Conservation (phyloP, 192 early-diverging fungal species). For the Mortierella antarctica region DNA sequence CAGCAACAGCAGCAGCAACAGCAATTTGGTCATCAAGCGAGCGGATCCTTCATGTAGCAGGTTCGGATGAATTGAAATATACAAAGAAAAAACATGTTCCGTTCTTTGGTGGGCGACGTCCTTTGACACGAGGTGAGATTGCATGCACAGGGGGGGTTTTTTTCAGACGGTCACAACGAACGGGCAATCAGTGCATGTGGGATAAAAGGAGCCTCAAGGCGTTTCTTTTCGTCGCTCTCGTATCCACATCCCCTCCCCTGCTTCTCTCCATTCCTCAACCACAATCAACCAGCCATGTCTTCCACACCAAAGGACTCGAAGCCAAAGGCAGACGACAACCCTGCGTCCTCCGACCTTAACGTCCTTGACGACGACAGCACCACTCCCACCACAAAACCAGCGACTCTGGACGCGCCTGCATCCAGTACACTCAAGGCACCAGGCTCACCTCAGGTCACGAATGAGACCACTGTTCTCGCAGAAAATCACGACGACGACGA, state of each 20-base stretch:
- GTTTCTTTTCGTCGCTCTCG: neutral
- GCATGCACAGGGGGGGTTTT: too few species aligned
- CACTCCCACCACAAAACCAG: neutral
- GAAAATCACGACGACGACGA: constrained; percentile 8
- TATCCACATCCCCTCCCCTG: neutral
- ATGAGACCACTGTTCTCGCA: neutral
- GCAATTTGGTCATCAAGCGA: constrained; percentile 12
- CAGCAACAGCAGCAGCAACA: constrained; percentile 29
- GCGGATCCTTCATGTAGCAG: constrained; percentile 5
- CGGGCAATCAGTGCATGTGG: neutral
- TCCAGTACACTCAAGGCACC: neutral
- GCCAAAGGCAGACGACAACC: constrained; percentile 1
- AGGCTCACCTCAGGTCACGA: constrained; percentile 25
- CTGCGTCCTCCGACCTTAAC: constrained; percentile 27
- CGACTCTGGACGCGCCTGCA: constrained; percentile 7
- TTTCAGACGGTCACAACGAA: neutral
- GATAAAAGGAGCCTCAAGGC: neutral
- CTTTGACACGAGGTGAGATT: neutral
- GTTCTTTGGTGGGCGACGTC: neutral
- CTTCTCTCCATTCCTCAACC: neutral
- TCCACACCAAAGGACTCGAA: constrained; percentile 19
- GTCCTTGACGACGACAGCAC: constrained; percentile 1
- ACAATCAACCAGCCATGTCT: constrained; percentile 23
- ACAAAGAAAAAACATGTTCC: too few species aligned
- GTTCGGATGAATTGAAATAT: too few species aligned